These are phyloP conservation scores for Leccinum fibrillosum DNA, from an alignment of 768 basidiomycete genomes.

Conservation along the genomic window DNA sequence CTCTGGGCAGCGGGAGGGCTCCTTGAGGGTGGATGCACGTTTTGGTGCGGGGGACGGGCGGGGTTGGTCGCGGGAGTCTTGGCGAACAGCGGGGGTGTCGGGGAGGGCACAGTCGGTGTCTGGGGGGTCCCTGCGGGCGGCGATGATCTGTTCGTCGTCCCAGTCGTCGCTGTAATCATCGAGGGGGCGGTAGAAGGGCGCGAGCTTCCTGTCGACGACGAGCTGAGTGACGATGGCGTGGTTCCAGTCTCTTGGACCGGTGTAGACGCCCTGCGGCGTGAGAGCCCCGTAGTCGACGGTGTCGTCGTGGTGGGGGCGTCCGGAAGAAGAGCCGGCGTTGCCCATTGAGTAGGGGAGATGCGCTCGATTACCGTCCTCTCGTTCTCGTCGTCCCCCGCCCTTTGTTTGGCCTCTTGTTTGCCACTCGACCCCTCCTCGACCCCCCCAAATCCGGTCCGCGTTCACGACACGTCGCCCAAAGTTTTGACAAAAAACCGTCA, in stretches of 20 bases:
- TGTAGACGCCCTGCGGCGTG: slow-evolving; percentile 83
- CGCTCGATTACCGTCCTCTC: background rate
- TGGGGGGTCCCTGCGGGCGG: slow-evolving; percentile 68
- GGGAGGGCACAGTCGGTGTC: slow-evolving; percentile 46
- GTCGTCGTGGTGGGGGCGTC: slow-evolving; percentile 74
- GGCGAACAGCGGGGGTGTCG: slow-evolving; percentile 33
- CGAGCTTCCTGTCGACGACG: slow-evolving; percentile 83
- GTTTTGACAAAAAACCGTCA: background rate
- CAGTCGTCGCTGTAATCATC: slow-evolving; percentile 90
- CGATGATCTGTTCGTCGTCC: slow-evolving; percentile 85
- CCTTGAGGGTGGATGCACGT: slow-evolving; percentile 58
- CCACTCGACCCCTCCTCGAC: slow-evolving; percentile 13
- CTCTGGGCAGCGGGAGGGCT: slow-evolving; percentile 63
- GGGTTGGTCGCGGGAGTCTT: slow-evolving; percentile 26
- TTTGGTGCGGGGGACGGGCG: slow-evolving; percentile 39
- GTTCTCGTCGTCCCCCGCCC: slow-evolving; percentile 5
- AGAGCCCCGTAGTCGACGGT: slow-evolving; percentile 81
- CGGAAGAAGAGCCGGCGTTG: slow-evolving; percentile 75
- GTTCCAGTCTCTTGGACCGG: slow-evolving; percentile 85
- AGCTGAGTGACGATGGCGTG: slow-evolving; percentile 82
- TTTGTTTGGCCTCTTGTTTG: slow-evolving; percentile 26
- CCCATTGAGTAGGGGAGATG: slow-evolving; percentile 52
- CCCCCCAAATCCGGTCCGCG: slow-evolving; percentile 1
- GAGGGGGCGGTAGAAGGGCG: slow-evolving; percentile 94
- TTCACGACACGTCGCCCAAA: background rate